Conservation (phyloP, 345 rosid genomes). For the Syzygium aromaticum region DNA sequence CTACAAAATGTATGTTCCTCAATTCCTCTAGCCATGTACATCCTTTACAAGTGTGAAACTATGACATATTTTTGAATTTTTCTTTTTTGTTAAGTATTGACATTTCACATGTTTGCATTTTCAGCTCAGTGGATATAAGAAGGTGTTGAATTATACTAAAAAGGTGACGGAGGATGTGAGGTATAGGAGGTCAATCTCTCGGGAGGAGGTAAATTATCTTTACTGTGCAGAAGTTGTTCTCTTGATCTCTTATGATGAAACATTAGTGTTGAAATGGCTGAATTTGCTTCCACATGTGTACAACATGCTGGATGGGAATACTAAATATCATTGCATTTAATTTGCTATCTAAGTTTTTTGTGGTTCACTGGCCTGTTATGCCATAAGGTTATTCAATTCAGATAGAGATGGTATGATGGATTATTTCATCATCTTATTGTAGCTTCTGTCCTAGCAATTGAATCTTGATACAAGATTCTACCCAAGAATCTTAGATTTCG, state of each 20-base stretch:
- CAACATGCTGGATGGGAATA: neutral
- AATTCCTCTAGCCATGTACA: neutral
- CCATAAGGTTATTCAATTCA: neutral
- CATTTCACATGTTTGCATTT: slow-evolving; percentile 1
- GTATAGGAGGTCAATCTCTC: slow-evolving; percentile 65
- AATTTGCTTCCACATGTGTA: neutral
- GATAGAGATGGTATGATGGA: neutral
- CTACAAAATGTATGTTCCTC: slow-evolving; percentile 68
- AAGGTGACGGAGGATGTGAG: slow-evolving; percentile 79
- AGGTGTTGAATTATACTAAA: slow-evolving; percentile 91
- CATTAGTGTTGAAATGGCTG: neutral
- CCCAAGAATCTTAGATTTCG: neutral
- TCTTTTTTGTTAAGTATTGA: neutral
- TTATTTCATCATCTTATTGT: neutral
- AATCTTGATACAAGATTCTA: neutral
- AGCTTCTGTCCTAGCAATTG: neutral
- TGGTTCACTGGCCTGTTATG: neutral
- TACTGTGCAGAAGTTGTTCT: neutral
- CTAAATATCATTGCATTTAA: neutral
- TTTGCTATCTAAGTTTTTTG: neutral
- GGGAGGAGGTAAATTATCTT: slow-evolving; percentile 75
- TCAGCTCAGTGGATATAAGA: slow-evolving; percentile 96
- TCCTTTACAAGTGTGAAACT: neutral
- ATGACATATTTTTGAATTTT: neutral
- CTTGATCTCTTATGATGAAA: neutral